Conservation (phyloP, 2,329 filamentous ascomycete genomes). For the Decorospora gaudefroyi region DNA sequence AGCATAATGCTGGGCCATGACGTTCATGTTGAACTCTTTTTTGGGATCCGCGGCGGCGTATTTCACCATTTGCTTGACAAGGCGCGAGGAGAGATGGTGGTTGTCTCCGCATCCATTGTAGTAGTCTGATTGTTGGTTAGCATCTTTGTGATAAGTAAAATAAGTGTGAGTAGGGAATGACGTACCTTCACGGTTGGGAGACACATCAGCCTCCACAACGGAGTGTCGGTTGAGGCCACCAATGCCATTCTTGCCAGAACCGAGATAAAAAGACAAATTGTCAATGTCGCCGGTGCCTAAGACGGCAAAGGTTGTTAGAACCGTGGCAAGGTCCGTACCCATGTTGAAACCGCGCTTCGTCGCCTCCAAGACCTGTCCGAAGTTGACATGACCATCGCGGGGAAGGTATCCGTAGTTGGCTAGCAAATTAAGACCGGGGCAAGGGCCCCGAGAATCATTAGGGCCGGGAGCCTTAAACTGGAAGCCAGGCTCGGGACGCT, state of each 20-base stretch:
- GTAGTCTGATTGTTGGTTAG: slow-evolving; percentile 41
- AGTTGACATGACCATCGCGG: slow-evolving; percentile 47
- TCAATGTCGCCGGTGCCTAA: slow-evolving; percentile 28
- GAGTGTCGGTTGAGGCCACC: slow-evolving; percentile 49
- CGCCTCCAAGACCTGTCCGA: slow-evolving; percentile 21
- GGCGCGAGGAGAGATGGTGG: slow-evolving; percentile 46
- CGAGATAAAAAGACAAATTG: slow-evolving; percentile 26
- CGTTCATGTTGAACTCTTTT: slow-evolving; percentile 33
- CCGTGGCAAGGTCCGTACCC: slow-evolving; percentile 34
- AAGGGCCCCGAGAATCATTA: slow-evolving; percentile 46
- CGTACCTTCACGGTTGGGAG: slow-evolving; percentile 47
- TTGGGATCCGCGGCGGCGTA: slow-evolving; percentile 24
- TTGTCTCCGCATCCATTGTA: slow-evolving; percentile 48
- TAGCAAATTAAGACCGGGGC: slow-evolving; percentile 59
- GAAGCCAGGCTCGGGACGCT: slow-evolving; percentile 28
- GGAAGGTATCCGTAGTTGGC: slow-evolving; percentile 58
- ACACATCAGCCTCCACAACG: slow-evolving; percentile 46
- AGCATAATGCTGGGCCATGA: slow-evolving; percentile 33
- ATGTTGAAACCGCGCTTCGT: slow-evolving; percentile 31
- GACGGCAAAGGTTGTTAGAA: slow-evolving; percentile 38
- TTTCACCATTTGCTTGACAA: slow-evolving; percentile 22
- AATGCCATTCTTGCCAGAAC: slow-evolving; percentile 24
- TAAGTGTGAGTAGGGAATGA: not conserved
- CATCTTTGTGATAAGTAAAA: slow-evolving; percentile 25
- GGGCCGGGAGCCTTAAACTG: slow-evolving; percentile 22